These are phyloP conservation scores for Linderniella brevidens DNA, from an alignment of 257 asterid genomes.

Conservation along the genomic window DNA sequence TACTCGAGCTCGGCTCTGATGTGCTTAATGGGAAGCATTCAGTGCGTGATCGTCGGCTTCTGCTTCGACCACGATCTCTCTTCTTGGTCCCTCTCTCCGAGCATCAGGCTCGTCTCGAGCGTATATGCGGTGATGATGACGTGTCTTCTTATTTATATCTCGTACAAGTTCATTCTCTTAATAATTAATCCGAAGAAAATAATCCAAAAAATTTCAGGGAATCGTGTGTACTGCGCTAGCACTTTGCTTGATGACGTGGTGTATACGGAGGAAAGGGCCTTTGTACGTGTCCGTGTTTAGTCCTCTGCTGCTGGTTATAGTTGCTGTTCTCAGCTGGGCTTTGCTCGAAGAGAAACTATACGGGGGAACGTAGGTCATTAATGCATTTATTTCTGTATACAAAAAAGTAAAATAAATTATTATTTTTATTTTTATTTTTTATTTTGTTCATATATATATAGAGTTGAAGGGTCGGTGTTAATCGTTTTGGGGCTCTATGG, in stretches of 20 bases:
- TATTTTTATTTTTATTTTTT: neutral
- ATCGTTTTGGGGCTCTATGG: conserved; percentile 48
- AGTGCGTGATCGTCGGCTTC: conserved; percentile 44
- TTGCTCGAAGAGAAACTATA: conserved; percentile 53
- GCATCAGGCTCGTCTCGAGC: conserved; percentile 48
- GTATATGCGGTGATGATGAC: conserved; percentile 34
- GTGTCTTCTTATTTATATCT: too few species aligned
- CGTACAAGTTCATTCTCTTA: too few species aligned
- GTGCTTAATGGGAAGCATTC: conserved; percentile 62
- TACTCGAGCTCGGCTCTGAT: conserved; percentile 69
- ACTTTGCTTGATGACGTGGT: conserved; percentile 61
- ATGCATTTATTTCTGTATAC: neutral
- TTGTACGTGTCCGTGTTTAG: conserved; percentile 72
- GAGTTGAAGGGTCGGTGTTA: conserved; percentile 30
- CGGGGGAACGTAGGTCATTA: conserved; percentile 47
- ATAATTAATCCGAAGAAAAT: neutral
- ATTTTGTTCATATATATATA: conserved; percentile 3
- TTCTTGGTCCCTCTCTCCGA: conserved; percentile 54
- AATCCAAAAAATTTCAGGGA: conserved; percentile 22
- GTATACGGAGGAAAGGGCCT: conserved; percentile 68
- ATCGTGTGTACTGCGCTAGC: conserved; percentile 65
- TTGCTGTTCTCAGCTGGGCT: conserved; percentile 80
- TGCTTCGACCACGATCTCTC: conserved; percentile 37
- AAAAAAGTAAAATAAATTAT: neutral
- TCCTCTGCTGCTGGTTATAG: conserved; percentile 70